Base-by-base conservation (phyloP, 495 filamentous ascomycete species). In the Lepraria neglecta region DNA sequence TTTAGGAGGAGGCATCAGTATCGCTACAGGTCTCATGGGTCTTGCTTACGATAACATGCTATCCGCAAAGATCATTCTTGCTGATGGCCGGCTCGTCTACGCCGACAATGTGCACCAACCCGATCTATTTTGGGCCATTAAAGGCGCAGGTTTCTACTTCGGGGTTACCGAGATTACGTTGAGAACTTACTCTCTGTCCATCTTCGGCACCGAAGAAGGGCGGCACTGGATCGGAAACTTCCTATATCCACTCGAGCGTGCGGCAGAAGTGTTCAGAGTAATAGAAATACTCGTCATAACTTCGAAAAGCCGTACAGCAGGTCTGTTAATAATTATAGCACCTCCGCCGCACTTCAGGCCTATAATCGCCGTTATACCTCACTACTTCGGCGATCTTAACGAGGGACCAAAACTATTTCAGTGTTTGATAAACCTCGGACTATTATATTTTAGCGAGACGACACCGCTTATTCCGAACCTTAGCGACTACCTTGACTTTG, bases 131-230 rank as follows among this genome's bases (percentile, higher is more conserved):
- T 80, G 77, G 76, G 79, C 72, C 24, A 60, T 83, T 50, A 65
- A 68, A 56, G 81, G 81, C 4, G 80, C 79, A 33, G 80, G 81
- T 7, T 76, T 81, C 63, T 81, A 80, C 69, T 82, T 82, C 59
- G 79, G 80, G 50, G 76, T 82, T 28, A 63, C 65, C 11, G 54
- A 64, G 28, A 40, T 67, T 3, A 56, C 27, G 7, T 69, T 59
- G 64, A 56, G 44, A 58, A 71, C 31, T 64, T 72, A 63, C 69
- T 64, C 63, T 27, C 62, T 63, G 4, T 57, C 53, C 19, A 50
- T 64, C 0, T 40, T 65, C 5, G 65, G 62, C 14, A 59, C 47
- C 21, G n/a, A n/a, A n/a, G 50, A 61, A 14, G 67, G 67, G 11
- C 27, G 40, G 28, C 65, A 62, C 40, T 66, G 61, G 66, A 62